Base-by-base conservation (phyloP, 257 asterid species). In the Solanum appendiculatum region DNA sequence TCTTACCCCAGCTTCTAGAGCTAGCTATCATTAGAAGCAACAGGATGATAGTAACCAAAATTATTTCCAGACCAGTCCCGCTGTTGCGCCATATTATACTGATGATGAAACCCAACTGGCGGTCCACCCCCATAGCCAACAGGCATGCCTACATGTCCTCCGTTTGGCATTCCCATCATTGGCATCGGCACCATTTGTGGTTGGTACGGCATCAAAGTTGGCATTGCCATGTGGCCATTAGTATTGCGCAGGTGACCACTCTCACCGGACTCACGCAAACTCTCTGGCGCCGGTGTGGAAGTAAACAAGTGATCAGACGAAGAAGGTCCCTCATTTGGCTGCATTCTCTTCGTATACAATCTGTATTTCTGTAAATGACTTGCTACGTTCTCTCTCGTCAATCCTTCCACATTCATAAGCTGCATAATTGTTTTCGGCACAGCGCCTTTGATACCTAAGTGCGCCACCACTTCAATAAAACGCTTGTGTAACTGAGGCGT, bases 351-450 rank as follows among this genome's bases (percentile, higher is more conserved):
- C 84, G 93, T 90, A 85, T 95, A 96, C 44, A 96, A 91, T 86
- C 98, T 89, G 81, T 96, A 96, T 87, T 96, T 96, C 93, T 96
- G 99, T 89, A 96, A 86, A 90, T 96, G 98, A 88, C 99, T 96
- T 2, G 99, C 99, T 15, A 96, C 99, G 72, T 95, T 96, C 82
- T 96, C 99, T 56, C 98, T 88, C 2, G 98, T 96, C 92, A 96
- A 91, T 39, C 99, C 99, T 90, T 93, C 99, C 27, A 96, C 98
- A 44, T 96, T 96, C 99, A 95, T 96, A 89, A 96, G 64, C 93
- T 94, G 98, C 98, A 96, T 96, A 91, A 96, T 95, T 80, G 98
- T 93, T 91, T 94, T 96, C 1, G 98, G 98, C 37, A 96, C 99
- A 1, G 98, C 99, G 90, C 89, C 92, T 89, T 93, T 94, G 39